Percentiles rank a stretch among this genome's conserved stretches.
Conservation (phyloP, 116 monocot species). For the Dioscorea cayenensis region DNA sequence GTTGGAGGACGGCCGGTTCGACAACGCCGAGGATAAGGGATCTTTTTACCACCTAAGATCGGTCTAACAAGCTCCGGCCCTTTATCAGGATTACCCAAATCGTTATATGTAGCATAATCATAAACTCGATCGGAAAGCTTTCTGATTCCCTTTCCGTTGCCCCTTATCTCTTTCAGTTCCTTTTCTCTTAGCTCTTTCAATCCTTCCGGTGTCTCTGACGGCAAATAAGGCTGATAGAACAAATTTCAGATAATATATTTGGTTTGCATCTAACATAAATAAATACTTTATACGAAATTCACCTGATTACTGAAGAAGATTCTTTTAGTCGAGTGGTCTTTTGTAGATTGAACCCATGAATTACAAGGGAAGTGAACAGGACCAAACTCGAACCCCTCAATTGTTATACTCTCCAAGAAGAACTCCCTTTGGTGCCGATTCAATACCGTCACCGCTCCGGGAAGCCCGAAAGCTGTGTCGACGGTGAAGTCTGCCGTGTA, state of each 20-base stretch:
- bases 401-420: constrained; percentile 75
- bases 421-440: constrained; percentile 81
- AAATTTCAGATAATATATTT: not conserved
- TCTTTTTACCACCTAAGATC: constrained; percentile 54
- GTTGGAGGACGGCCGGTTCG: constrained; percentile 70
- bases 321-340: constrained; percentile 35
- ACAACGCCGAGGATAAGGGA: constrained; percentile 77
- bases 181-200: constrained; percentile 61
- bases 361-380: constrained; percentile 68
- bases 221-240: constrained; percentile 59
- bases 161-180: constrained; percentile 69
- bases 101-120: constrained; percentile 77
- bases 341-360: constrained; percentile 84
- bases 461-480: constrained; percentile 61
- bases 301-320: constrained; percentile 89
- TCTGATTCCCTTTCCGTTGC: constrained; percentile 57
- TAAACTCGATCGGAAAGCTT: constrained; percentile 70
- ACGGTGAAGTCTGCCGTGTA: constrained; percentile 72
- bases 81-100: constrained; percentile 82
- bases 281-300: not conserved
- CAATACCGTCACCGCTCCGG: constrained; percentile 63
- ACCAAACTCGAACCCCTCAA: constrained; percentile 69
- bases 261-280: not conserved
- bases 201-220: constrained; percentile 72
- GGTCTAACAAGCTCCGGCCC: constrained; percentile 47